Base-by-base conservation (phyloP, 1,284 basidiomycete species). In the Apiotrichum gamsii region DNA sequence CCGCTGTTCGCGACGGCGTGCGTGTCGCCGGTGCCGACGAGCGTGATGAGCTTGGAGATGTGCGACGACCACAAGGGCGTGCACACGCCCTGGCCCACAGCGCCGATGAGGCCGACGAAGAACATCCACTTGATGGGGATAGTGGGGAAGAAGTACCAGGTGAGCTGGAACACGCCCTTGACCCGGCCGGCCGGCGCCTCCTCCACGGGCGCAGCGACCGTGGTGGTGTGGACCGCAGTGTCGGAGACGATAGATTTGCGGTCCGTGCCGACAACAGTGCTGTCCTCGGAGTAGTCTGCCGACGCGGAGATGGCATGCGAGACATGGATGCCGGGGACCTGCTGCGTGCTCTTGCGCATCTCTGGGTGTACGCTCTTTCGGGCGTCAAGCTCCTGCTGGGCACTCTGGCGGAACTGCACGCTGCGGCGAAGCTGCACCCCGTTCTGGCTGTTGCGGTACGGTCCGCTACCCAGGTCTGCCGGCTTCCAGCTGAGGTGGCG, bases 31-130 rank as follows among this genome's bases (percentile, higher is more conserved):
- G 76, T 77, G 19, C 87, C 87, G 40, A 88, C 83, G 53, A 85
- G 79, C 58, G 82, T 82, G 60, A 97, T 79, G 21, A 97, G 79
- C 25, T 80, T 79, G 11, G 90, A 86, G 52, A 97, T 82, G 55
- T 90, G 78, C 74, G 79, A 90, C 0, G 93, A 93, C 76, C 97
- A 98, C 36, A 94, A 59, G 0, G 94, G 94, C 0, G 89, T 94
- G 74, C 87, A 82, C 0, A 84, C 78, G 20, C 93, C 93, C 51
- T 82, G 84, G 28, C 79, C 68, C 28, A 90, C 56, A 45, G 82
- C 82, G 28, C 80, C 65, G 47, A 82, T 1, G 15, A 93, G 72
- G 5, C 90, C 91, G 39, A 86, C 32, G 53, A 82, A 52, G 46
- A 95, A 66, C 19, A 87, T 49, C 2, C 76, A 74, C 62, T 94